These are phyloP conservation scores for Globisporangium heterothallicum DNA, from an alignment of 352 stramenopile species.

Conservation along the genomic window DNA sequence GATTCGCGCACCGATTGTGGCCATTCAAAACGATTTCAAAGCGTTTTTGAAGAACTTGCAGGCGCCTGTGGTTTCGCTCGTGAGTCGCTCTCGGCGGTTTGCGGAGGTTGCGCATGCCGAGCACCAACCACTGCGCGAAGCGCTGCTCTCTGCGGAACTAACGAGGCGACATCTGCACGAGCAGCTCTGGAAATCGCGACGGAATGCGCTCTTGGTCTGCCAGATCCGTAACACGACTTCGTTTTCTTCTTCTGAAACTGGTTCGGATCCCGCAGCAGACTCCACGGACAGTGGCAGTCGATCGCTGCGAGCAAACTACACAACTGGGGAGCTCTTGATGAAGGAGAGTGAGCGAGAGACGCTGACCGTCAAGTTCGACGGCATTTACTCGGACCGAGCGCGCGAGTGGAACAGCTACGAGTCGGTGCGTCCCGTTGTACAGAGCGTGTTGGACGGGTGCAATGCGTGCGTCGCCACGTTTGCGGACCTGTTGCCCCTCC, in stretches of 20 bases:
- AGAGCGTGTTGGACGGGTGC: constrained; percentile 59
- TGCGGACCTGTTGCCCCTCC: constrained; percentile 28
- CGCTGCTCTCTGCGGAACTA: constrained; percentile 35
- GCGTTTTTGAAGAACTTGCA: constrained; percentile 44
- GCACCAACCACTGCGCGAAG: constrained; percentile 41
- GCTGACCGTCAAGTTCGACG: constrained; percentile 48
- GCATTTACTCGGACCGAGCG: constrained; percentile 58
- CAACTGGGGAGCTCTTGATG: constrained; percentile 45
- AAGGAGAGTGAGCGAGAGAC: constrained; percentile 28
- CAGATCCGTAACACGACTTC: constrained; percentile 77
- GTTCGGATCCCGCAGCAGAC: not conserved
- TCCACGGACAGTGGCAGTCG: not conserved
- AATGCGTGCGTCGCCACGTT: constrained; percentile 70
- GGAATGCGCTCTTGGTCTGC: constrained; percentile 54
- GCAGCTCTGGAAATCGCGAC: constrained; percentile 51
- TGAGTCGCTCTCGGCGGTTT: constrained; percentile 38
- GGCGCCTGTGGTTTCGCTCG: constrained; percentile 44
- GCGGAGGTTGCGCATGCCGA: constrained; percentile 45
- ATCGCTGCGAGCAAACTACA: constrained; percentile 46
- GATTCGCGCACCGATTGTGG: constrained; percentile 43
- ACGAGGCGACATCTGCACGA: constrained; percentile 61
- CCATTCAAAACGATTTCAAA: constrained; percentile 46
- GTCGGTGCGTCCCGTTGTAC: constrained; percentile 49
- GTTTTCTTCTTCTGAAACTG: too few species aligned
- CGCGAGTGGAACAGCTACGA: constrained; percentile 55